Percentiles rank a stretch among this genome's conserved stretches.
Evolutionary conservation across 805 yeast species (phyloP).

Genomic region (Wickerhamiella kurtzmanii): DNA sequence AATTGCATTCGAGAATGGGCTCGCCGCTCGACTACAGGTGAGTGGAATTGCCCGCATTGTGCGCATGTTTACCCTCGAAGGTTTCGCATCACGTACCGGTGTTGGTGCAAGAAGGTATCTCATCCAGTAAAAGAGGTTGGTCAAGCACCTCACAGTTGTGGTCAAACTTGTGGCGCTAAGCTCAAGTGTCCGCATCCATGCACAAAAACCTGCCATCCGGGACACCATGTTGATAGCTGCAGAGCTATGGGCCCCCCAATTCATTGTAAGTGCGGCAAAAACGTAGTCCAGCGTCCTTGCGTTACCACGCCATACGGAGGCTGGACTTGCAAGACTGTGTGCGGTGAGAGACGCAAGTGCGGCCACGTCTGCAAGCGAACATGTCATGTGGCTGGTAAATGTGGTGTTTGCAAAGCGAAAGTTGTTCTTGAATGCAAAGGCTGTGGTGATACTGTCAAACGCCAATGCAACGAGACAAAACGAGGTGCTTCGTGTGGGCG

Average conservation of each 20-base stretch:
- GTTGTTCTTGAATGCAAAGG: conserved; percentile 29
- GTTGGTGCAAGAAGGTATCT: conserved; percentile 19
- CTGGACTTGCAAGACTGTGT: conserved; percentile 12
- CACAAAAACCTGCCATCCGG: conserved; percentile 19
- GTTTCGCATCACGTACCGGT: conserved; percentile 10
- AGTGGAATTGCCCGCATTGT: conserved; percentile 20
- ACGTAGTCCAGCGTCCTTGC: conserved; percentile 9
- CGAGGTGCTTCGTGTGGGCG: conserved; percentile 8
- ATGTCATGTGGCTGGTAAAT: conserved; percentile 14
- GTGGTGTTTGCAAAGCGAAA: conserved; percentile 12
- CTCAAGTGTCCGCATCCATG: conserved; percentile 20
- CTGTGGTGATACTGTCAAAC: conserved; percentile 4
- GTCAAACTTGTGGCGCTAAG: conserved; percentile 19
- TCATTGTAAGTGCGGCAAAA: conserved; percentile 16
- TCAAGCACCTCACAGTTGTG: conserved; percentile 19
- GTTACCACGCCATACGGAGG: conserved; percentile 12
- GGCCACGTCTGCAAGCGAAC: conserved; percentile 13
- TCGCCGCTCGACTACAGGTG: conserved; percentile 24
- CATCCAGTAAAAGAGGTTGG: conserved; percentile 5
- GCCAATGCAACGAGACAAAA: not conserved
- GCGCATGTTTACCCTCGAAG: conserved; percentile 2
- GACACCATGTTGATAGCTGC: conserved; percentile 13
- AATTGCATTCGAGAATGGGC: conserved; percentile 87
- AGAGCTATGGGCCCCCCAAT: conserved; percentile 18
- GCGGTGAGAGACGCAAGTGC: conserved; percentile 6